A percentile compares a stretch with the other conserved stretches of the same genome.
Conservation (phyloP, 345 rosid genomes). For the Hibiscus mutabilis region DNA sequence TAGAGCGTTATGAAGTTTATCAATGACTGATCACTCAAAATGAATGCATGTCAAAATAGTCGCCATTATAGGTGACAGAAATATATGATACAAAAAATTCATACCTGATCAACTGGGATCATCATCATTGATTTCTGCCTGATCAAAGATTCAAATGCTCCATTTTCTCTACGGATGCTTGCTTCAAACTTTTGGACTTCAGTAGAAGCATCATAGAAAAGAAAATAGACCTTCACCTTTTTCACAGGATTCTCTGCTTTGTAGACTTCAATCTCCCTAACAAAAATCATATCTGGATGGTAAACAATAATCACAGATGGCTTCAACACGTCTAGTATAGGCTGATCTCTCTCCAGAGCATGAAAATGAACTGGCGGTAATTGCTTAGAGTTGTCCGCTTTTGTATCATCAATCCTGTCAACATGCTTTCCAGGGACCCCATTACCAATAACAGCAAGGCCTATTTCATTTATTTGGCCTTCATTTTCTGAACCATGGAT, state of each 20-base stretch:
- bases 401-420: slow-evolving; percentile 16
- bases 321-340: slow-evolving; percentile 67
- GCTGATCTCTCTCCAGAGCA: slow-evolving; percentile 73
- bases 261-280: slow-evolving; percentile 87
- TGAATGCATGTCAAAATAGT: not conserved
- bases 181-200: slow-evolving; percentile 97
- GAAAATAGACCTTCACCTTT: slow-evolving; percentile 77
- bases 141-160: slow-evolving; percentile 92
- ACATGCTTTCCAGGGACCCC: slow-evolving; percentile 18
- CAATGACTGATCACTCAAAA: not conserved
- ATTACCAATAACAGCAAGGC: slow-evolving; percentile 13
- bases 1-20: not conserved
- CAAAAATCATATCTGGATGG: slow-evolving; percentile 85
- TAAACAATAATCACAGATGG: slow-evolving; percentile 81
- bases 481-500: slow-evolving; percentile 30
- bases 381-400: slow-evolving; percentile 25
- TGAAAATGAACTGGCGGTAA: slow-evolving; percentile 72
- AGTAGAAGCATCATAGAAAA: slow-evolving; percentile 86
- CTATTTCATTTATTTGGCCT: slow-evolving; percentile 28
- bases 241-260: slow-evolving; percentile 82
- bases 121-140: slow-evolving; percentile 94
- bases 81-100: slow-evolving; percentile 26
- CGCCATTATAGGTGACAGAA: not conserved
- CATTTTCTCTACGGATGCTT: slow-evolving; percentile 83
- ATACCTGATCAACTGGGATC: slow-evolving; percentile 92